A percentile compares a stretch with the other conserved stretches of the same genome.
These are phyloP conservation scores for Colletotrichum phormii DNA, from an alignment of 2,329 filamentous ascomycete species.

Conservation along the genomic window DNA sequence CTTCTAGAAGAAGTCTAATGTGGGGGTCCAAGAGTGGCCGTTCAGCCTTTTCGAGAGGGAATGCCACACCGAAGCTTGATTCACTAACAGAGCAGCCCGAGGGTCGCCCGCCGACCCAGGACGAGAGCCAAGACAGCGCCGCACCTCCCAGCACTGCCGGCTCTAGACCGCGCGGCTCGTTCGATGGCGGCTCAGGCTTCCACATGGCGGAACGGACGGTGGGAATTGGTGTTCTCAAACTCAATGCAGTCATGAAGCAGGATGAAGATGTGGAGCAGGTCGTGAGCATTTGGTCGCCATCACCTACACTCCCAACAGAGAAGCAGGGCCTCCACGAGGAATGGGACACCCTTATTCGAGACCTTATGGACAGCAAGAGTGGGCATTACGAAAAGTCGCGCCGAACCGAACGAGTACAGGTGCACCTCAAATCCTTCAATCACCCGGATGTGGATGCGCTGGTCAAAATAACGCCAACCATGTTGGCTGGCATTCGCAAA, in stretches of 20 bases:
- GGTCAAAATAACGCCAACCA: slow-evolving; percentile 87
- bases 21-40: slow-evolving; percentile 68
- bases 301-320: slow-evolving; percentile 64
- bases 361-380: slow-evolving; percentile 79
- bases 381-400: slow-evolving; percentile 80
- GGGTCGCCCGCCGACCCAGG: slow-evolving; percentile 51
- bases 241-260: slow-evolving; percentile 80
- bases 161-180: slow-evolving; percentile 52
- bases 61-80: slow-evolving; percentile 62
- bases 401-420: slow-evolving; percentile 80
- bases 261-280: slow-evolving; percentile 80
- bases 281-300: slow-evolving; percentile 81
- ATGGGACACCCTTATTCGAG: slow-evolving; percentile 79
- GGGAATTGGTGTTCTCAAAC: slow-evolving; percentile 80
- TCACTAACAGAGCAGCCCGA: slow-evolving; percentile 61
- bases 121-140: slow-evolving; percentile 55
- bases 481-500: slow-evolving; percentile 83
- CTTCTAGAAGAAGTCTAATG: slow-evolving; percentile 69
- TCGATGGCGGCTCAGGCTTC: slow-evolving; percentile 45
- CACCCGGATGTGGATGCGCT: slow-evolving; percentile 82
- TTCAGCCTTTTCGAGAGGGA: slow-evolving; percentile 64
- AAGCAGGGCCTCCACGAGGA: slow-evolving; percentile 70
- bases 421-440: slow-evolving; percentile 83
- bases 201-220: slow-evolving; percentile 75
- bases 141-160: slow-evolving; percentile 66